Conservation (phyloP, 495 filamentous ascomycete species). For the Coniosporium apollinis region DNA sequence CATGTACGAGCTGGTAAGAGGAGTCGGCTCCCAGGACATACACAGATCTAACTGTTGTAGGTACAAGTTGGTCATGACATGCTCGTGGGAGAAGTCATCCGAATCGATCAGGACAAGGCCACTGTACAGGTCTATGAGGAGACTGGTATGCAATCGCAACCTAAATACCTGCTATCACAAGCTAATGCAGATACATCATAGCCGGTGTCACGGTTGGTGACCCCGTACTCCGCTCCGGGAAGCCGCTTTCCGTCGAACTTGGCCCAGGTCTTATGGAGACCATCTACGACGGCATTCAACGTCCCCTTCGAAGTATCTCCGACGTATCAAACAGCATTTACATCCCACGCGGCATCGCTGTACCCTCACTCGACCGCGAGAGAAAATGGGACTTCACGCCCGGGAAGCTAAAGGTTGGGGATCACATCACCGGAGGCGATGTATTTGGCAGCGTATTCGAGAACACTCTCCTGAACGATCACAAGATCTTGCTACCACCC, state of each 20-base stretch:
- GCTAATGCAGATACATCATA: slow-evolving; percentile 16
- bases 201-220: slow-evolving; percentile 95
- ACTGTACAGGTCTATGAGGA: slow-evolving; percentile 99
- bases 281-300: slow-evolving; percentile 98
- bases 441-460: slow-evolving; percentile 88
- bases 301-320: slow-evolving; percentile 74
- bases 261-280: slow-evolving; percentile 96
- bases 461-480: slow-evolving; percentile 86
- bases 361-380: slow-evolving; percentile 70
- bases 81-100: slow-evolving; percentile 93
- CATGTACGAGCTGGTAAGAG: slow-evolving; percentile 91
- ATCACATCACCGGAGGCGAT: slow-evolving; percentile 91
- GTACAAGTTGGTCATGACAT: slow-evolving; percentile 77
- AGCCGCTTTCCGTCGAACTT: slow-evolving; percentile 92
- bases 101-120: slow-evolving; percentile 85
- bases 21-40: background rate
- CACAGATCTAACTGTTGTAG: slow-evolving; percentile 23
- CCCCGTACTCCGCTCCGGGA: slow-evolving; percentile 75
- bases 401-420: slow-evolving; percentile 69
- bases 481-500: slow-evolving; percentile 91
- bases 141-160: slow-evolving; percentile 47
- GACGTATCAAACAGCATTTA: slow-evolving; percentile 71
- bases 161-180: slow-evolving; percentile 1
- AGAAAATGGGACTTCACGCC: slow-evolving; percentile 95
- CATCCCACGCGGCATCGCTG: slow-evolving; percentile 87